phyloP scores from a whole-genome alignment of 768 basidiomycete species.

The Kwoniella shandongensis region DNA sequence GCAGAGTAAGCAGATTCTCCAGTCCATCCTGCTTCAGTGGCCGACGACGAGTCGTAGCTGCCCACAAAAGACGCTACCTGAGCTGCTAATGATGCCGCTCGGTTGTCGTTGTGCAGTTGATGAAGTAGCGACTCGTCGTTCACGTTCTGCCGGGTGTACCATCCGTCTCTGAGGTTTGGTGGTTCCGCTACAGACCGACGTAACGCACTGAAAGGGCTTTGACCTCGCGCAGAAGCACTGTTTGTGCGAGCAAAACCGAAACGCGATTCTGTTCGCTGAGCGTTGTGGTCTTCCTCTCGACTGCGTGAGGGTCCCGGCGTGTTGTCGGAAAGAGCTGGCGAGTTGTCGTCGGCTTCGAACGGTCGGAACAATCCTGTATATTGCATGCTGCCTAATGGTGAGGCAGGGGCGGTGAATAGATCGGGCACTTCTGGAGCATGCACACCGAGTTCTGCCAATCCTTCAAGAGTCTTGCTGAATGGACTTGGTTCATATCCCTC shows the following conservation, averaged over 20 bases:
- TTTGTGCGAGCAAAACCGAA: conserved; percentile 46
- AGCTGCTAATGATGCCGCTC: conserved; percentile 15
- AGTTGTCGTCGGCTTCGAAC: conserved; percentile 23
- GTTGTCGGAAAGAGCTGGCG: conserved; percentile 8
- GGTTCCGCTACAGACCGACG: conserved; percentile 22
- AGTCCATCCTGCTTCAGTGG: neutral
- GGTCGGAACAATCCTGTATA: conserved; percentile 34
- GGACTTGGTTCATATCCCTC: conserved; percentile 33
- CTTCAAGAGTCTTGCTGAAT: conserved; percentile 38
- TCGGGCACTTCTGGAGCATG: conserved; percentile 32
- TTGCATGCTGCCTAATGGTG: conserved; percentile 9
- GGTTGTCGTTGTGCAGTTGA: conserved; percentile 14
- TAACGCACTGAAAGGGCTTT: conserved; percentile 34
- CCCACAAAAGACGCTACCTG: conserved; percentile 27
- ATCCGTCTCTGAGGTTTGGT: conserved; percentile 17
- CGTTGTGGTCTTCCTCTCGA: conserved; percentile 17
- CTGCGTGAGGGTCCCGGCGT: conserved; percentile 19
- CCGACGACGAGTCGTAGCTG: conserved; percentile 21
- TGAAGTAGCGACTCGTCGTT: conserved; percentile 2
- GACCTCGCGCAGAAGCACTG: conserved; percentile 23
- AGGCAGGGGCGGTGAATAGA: conserved; percentile 10
- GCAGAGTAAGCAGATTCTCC: conserved; percentile 12
- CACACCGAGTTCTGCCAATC: conserved; percentile 41
- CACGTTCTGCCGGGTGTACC: conserved; percentile 11
- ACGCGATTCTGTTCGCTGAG: conserved; percentile 36